Conservation (phyloP, 1,284 basidiomycete species). For the Papiliotrema nemorosa region DNA sequence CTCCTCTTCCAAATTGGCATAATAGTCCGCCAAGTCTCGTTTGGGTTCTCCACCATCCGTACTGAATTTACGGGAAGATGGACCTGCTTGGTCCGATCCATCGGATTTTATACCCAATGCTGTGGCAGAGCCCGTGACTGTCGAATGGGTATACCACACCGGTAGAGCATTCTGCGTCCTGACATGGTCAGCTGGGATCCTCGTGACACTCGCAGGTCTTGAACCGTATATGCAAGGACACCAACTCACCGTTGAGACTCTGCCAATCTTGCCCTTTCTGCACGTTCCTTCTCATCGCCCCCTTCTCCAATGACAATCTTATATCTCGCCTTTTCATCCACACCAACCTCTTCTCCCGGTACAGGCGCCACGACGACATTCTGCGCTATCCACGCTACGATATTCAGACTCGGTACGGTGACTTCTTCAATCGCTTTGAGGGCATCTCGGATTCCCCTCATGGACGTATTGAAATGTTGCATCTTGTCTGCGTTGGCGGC, state of each 20-base stretch:
- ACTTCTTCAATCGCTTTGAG: conserved; percentile 79
- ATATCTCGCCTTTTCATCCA: conserved; percentile 56
- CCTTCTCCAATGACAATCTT: conserved; percentile 75
- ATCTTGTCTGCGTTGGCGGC: conserved; percentile 84
- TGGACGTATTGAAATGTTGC: conserved; percentile 91
- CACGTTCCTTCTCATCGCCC: conserved; percentile 69
- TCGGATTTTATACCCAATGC: conserved; percentile 60
- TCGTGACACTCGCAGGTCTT: neutral
- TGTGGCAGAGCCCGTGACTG: conserved; percentile 86
- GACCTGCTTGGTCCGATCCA: conserved; percentile 6
- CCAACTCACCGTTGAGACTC: conserved; percentile 62
- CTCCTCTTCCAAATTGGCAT: conserved; percentile 1
- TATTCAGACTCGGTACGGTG: conserved; percentile 39
- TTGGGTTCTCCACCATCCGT: conserved; percentile 2
- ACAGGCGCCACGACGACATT: conserved; percentile 56
- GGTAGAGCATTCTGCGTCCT: conserved; percentile 84
- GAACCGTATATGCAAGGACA: too few relatives aligned
- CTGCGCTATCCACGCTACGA: conserved; percentile 42
- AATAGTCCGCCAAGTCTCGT: conserved; percentile 3
- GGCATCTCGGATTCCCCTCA: conserved; percentile 78
- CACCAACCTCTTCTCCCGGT: conserved; percentile 57
- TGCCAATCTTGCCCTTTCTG: conserved; percentile 64
- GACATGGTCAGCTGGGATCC: conserved; percentile 6
- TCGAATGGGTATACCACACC: conserved; percentile 90
- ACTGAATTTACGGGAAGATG: neutral